A percentile compares a stretch with the other conserved stretches of the same genome.
Evolutionary conservation across 202 grass and related monocot species (phyloP).

Genomic region (Digitaria exilis): DNA sequence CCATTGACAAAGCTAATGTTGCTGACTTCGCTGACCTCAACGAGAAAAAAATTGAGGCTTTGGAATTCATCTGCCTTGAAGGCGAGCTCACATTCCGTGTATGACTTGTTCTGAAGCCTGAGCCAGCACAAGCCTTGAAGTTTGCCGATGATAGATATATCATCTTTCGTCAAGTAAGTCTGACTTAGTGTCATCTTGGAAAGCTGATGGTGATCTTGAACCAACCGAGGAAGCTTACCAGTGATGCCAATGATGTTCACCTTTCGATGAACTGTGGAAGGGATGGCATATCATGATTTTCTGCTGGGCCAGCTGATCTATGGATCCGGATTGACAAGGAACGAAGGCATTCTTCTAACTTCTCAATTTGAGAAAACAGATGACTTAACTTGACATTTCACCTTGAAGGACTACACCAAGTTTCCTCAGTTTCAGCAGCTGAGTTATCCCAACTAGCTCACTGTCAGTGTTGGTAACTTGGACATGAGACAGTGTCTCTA

Average conservation of each 20-base stretch:
- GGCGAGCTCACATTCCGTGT: background rate
- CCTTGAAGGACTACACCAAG: background rate
- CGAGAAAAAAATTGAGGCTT: background rate
- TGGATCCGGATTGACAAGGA: constrained; percentile 6
- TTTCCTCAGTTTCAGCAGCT: constrained; percentile 27
- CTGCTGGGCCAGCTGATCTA: too few relatives aligned
- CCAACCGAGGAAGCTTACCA: background rate
- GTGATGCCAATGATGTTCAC: background rate
- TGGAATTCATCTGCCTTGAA: background rate
- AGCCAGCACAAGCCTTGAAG: background rate
- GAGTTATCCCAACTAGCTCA: background rate
- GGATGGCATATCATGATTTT: background rate
- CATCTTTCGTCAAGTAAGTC: background rate
- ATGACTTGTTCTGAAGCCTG: background rate
- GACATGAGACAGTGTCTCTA: background rate
- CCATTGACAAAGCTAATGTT: background rate
- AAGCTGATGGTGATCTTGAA: background rate
- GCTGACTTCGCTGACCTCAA: background rate
- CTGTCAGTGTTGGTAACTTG: background rate
- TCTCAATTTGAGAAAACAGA: background rate
- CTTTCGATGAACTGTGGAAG: background rate
- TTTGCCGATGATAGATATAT: background rate
- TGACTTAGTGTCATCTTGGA: background rate
- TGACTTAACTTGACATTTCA: background rate
- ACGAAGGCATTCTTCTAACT: background rate